phyloP scores from a whole-genome alignment of 192 early-diverging fungal genomes.

The Backusella liffmaniae region DNA sequence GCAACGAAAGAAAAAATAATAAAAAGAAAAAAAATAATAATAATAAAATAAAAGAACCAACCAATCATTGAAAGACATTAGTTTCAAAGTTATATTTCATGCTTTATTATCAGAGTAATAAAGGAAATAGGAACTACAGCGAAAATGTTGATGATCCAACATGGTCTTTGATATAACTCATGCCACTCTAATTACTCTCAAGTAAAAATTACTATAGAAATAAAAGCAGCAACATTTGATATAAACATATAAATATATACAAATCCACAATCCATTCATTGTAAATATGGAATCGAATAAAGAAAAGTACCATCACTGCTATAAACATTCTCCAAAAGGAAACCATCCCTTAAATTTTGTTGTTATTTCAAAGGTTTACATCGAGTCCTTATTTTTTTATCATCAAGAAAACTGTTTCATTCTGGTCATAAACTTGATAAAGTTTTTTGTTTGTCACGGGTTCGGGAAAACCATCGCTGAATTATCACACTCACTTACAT shows the following conservation, averaged over 20 bases:
- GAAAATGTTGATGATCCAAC: too few relatives aligned
- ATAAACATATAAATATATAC: too few relatives aligned
- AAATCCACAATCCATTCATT: too few relatives aligned
- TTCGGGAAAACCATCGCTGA: background rate
- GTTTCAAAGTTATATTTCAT: background rate
- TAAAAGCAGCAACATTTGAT: too few relatives aligned
- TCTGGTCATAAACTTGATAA: background rate
- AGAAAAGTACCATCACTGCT: background rate
- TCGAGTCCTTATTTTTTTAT: too few relatives aligned
- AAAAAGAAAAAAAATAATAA: background rate
- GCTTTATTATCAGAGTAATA: background rate
- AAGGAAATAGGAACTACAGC: background rate
- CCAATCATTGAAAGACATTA: slow-evolving; percentile 53
- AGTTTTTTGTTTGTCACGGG: background rate
- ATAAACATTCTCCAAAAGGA: background rate
- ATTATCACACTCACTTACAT: background rate
- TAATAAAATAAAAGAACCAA: background rate
- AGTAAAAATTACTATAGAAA: too few relatives aligned
- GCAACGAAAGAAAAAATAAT: background rate
- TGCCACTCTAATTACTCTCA: too few relatives aligned
- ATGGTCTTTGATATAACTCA: too few relatives aligned
- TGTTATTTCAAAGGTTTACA: background rate
- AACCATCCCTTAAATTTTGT: background rate
- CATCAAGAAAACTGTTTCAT: background rate
- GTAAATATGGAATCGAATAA: background rate